Conservation (phyloP, 306 rosid genomes). For the Clitoria ternatea region DNA sequence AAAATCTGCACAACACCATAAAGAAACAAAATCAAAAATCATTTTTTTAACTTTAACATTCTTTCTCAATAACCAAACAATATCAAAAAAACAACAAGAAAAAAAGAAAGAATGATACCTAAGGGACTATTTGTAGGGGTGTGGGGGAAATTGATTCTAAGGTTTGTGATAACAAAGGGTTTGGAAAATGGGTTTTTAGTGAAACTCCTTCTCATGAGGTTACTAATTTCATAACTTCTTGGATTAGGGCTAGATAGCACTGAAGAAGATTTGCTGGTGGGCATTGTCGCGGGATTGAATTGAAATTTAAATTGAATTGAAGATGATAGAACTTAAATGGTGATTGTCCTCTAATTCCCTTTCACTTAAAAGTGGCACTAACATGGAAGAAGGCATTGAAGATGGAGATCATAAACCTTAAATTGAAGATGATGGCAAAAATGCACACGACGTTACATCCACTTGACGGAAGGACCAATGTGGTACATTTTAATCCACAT, state of each 20-base stretch:
- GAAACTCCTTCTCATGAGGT: conserved; percentile 67
- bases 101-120: conserved; percentile 33
- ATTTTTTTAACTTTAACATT: not conserved
- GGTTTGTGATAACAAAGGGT: conserved; percentile 45
- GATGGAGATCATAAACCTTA: too few species aligned
- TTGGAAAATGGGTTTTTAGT: conserved; percentile 61
- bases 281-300: conserved; percentile 36
- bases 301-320: not conserved
- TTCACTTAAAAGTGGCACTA: too few species aligned
- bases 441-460: too few species aligned
- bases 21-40: not conserved
- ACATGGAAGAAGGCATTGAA: too few species aligned
- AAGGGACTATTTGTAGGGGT: conserved; percentile 70
- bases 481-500: too few species aligned
- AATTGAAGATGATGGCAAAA: too few species aligned
- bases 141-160: conserved; percentile 44
- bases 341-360: too few species aligned
- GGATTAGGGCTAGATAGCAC: conserved; percentile 40
- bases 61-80: conserved; percentile 25
- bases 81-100: too few species aligned
- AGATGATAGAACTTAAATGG: too few species aligned
- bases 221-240: conserved; percentile 56
- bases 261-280: conserved; percentile 49
- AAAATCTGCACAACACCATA: conserved; percentile 42
- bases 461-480: too few species aligned